Conservation (phyloP, 768 basidiomycete genomes). For the Suillus clintonianus region DNA sequence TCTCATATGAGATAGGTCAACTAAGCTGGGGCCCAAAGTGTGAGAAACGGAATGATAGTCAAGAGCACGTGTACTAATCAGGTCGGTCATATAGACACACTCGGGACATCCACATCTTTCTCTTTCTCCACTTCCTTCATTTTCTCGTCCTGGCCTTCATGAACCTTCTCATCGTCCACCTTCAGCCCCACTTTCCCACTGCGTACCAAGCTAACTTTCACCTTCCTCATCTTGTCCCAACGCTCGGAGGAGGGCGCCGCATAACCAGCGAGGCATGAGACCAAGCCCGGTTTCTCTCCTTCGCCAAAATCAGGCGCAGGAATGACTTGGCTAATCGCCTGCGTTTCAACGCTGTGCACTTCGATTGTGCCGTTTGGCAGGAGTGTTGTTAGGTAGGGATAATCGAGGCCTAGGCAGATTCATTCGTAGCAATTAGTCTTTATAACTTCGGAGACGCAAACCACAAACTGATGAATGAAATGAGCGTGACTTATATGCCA, state of each 20-base stretch:
- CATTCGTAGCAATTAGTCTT: neutral
- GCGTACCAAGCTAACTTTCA: slow-evolving; percentile 31
- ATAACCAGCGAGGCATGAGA: slow-evolving; percentile 37
- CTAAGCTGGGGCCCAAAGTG: neutral
- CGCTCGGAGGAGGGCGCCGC: slow-evolving; percentile 44
- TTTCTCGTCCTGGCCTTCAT: neutral
- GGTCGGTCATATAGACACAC: slow-evolving; percentile 24
- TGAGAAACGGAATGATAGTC: neutral
- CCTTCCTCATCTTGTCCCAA: slow-evolving; percentile 40
- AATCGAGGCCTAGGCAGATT: slow-evolving; percentile 63
- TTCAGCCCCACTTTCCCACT: slow-evolving; percentile 4
- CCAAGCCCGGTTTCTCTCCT: slow-evolving; percentile 31
- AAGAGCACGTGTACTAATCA: neutral
- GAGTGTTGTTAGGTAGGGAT: slow-evolving; percentile 77
- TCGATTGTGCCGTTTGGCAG: slow-evolving; percentile 79
- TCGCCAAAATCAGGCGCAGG: slow-evolving; percentile 39
- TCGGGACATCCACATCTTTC: slow-evolving; percentile 2
- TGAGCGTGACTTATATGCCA: neutral
- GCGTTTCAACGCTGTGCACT: slow-evolving; percentile 79
- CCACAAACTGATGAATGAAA: neutral
- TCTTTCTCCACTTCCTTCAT: neutral
- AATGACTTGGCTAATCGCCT: slow-evolving; percentile 70
- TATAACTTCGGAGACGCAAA: neutral
- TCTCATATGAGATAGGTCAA: neutral
- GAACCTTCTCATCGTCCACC: slow-evolving; percentile 5